These are phyloP conservation scores for Pisolithus orientalis DNA, from an alignment of 768 basidiomycete genomes.

Conservation along the genomic window DNA sequence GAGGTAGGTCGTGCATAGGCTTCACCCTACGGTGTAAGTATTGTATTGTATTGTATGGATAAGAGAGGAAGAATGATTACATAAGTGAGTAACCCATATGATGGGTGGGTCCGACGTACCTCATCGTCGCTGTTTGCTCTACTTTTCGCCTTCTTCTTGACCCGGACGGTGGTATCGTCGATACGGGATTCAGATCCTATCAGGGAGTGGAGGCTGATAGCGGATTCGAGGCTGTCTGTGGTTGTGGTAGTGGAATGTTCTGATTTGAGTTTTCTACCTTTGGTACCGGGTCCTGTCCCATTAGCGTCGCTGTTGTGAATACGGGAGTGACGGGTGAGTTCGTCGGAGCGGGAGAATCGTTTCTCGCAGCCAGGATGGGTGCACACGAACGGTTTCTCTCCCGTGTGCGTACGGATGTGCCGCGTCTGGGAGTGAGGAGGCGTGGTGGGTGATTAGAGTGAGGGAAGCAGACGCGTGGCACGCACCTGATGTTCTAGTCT, in stretches of 20 bases:
- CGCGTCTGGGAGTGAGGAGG: constrained; percentile 58
- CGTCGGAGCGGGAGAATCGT: constrained; percentile 96
- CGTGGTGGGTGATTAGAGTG: constrained; percentile 14
- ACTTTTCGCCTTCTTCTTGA: constrained; percentile 76
- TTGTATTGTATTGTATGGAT: background rate
- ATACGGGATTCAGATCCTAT: constrained; percentile 11
- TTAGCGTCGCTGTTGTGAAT: constrained; percentile 73
- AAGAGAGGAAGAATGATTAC: constrained; percentile 17
- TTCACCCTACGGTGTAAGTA: constrained; percentile 33
- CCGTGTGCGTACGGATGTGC: constrained; percentile 97
- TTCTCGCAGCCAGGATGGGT: constrained; percentile 94
- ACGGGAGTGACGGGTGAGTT: constrained; percentile 91
- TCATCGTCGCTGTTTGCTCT: constrained; percentile 80
- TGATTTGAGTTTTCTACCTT: constrained; percentile 26
- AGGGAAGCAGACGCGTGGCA: constrained; percentile 9
- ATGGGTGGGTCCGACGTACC: constrained; percentile 38
- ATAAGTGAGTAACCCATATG: background rate
- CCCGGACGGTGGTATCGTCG: constrained; percentile 29
- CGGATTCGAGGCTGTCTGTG: constrained; percentile 21
- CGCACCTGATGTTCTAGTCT: constrained; percentile 91
- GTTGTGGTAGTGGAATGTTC: constrained; percentile 12
- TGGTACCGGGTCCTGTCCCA: constrained; percentile 17
- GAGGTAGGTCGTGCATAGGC: constrained; percentile 55
- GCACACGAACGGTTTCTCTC: constrained; percentile 96
- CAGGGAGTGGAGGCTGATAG: constrained; percentile 23